Evolutionary conservation across 768 basidiomycete genomes (phyloP).

Genomic region (Boletus rex-veris): DNA sequence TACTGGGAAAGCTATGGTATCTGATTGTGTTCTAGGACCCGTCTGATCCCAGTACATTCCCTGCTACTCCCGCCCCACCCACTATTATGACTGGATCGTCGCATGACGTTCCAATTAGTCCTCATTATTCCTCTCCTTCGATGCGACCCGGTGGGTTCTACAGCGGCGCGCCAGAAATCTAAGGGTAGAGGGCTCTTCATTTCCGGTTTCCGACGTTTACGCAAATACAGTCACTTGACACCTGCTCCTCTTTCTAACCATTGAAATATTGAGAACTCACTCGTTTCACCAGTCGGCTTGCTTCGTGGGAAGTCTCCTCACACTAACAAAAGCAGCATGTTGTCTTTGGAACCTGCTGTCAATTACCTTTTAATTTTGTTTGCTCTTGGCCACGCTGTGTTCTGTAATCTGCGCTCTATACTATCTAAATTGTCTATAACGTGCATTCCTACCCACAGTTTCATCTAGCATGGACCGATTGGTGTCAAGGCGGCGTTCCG

Average conservation of each 20-base stretch:
- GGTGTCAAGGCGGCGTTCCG: too few relatives aligned
- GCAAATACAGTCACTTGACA: not conserved
- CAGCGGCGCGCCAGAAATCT: constrained; percentile 27
- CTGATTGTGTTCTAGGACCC: constrained; percentile 28
- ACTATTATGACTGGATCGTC: constrained; percentile 8
- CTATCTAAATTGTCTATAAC: not conserved
- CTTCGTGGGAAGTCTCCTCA: not conserved
- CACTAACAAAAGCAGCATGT: not conserved
- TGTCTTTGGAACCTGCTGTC: not conserved
- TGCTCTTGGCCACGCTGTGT: not conserved
- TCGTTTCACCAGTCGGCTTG: not conserved
- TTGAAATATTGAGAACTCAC: not conserved
- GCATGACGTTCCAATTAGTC: constrained; percentile 2
- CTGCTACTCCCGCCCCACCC: constrained; percentile 22
- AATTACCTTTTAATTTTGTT: not conserved
- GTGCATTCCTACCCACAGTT: not conserved
- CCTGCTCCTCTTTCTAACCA: not conserved
- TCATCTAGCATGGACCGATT: too few relatives aligned
- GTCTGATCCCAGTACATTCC: constrained; percentile 38
- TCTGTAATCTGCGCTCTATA: not conserved
- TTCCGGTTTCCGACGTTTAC: not conserved
- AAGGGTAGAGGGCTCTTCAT: not conserved
- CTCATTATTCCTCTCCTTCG: constrained; percentile 10
- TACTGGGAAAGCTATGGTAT: not conserved
- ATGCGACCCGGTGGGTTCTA: constrained; percentile 20